These are phyloP conservation scores for Pelargonium exstipulatum DNA, from an alignment of 441 rosid species.

Conservation along the genomic window DNA sequence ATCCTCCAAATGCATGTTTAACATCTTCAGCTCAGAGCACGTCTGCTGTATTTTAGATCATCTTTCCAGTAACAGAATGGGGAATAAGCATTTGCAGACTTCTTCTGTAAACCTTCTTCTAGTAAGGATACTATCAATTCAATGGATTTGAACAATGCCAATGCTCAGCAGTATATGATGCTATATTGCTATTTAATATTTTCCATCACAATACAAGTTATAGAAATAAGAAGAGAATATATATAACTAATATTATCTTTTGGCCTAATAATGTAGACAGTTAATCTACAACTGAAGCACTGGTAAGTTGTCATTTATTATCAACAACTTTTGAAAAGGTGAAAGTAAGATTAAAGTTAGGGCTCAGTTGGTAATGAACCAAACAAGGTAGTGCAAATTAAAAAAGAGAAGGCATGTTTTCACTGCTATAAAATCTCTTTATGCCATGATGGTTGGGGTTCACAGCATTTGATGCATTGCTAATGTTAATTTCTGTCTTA, in stretches of 20 bases:
- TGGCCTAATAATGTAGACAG: background rate
- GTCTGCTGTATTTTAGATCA: slow-evolving; percentile 49
- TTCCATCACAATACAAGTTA: slow-evolving; percentile 16
- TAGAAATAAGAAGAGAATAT: slow-evolving; percentile 5
- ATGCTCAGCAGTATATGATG: slow-evolving; percentile 1
- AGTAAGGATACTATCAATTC: slow-evolving; percentile 44
- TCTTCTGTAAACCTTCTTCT: slow-evolving; percentile 60
- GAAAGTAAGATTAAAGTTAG: background rate
- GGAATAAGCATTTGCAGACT: slow-evolving; percentile 37
- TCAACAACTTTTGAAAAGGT: background rate
- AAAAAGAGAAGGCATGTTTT: background rate
- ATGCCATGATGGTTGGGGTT: background rate
- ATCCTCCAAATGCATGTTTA: slow-evolving; percentile 61
- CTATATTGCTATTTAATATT: background rate
- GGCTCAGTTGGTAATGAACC: background rate
- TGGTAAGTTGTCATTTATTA: background rate
- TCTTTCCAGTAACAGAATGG: slow-evolving; percentile 38
- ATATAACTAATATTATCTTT: background rate
- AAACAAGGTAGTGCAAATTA: background rate
- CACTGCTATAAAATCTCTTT: background rate
- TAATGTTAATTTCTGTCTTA: background rate
- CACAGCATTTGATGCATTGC: background rate
- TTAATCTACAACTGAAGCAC: background rate
- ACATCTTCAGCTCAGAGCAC: slow-evolving; percentile 69
- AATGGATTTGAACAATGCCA: background rate